These are phyloP conservation scores for Xylaria sp. DNA, from an alignment of 2,329 filamentous ascomycete genomes.

Conservation along the genomic window DNA sequence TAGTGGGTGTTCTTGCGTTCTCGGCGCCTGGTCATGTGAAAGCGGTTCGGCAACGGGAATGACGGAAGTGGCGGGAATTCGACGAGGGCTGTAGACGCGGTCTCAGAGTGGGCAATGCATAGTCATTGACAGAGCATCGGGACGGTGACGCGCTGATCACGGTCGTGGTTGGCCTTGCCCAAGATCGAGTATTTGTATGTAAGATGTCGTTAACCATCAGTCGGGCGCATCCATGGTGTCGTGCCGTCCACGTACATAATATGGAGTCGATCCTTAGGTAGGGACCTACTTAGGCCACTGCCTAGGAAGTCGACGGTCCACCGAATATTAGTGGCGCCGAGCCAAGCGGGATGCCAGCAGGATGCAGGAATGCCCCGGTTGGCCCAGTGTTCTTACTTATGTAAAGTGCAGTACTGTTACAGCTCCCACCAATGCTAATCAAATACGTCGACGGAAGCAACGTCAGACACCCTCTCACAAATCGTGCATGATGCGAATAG, in stretches of 20 bases:
- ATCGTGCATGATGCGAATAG: neutral
- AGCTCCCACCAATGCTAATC: constrained; percentile 8
- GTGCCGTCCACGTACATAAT: no score
- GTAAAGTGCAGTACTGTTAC: no score
- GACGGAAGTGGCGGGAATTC: constrained; percentile 4
- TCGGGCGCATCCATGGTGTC: neutral
- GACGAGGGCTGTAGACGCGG: constrained; percentile 1
- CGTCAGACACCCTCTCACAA: neutral
- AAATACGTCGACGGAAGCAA: neutral
- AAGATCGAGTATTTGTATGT: neutral
- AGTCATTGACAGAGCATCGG: neutral
- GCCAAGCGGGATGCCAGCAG: neutral
- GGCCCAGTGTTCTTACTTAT: constrained; percentile 16
- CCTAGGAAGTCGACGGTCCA: no score
- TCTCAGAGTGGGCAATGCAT: constrained; percentile 21
- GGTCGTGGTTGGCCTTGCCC: constrained; percentile 11
- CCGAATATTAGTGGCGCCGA: constrained; percentile 10
- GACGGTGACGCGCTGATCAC: neutral
- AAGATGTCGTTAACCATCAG: constrained; percentile 1
- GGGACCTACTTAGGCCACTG: no score
- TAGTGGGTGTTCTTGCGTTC: neutral
- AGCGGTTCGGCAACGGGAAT: neutral
- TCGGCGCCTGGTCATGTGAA: constrained; percentile 3
- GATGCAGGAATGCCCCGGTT: constrained; percentile 16
- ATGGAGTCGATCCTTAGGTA: no score